Conservation (phyloP, 2,329 filamentous ascomycete genomes). For the Coniochaeta sp. region DNA sequence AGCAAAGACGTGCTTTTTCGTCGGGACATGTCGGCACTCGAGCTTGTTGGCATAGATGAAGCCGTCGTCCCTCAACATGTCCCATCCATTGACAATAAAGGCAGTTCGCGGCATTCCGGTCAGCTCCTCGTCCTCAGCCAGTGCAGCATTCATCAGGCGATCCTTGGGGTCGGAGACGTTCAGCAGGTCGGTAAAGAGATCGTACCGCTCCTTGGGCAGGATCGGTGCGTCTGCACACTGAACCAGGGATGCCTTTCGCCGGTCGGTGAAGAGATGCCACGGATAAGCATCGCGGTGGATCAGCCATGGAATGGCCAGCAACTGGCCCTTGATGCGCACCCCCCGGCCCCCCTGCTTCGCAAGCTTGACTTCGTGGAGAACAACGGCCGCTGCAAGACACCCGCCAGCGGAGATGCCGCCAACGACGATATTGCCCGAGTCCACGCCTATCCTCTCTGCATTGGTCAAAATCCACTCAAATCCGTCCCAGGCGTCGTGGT, state of each 20-base stretch:
- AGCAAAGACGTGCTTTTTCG: conserved; percentile 21
- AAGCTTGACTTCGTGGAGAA: conserved; percentile 23
- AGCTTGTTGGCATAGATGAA: conserved; percentile 18
- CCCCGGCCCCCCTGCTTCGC: not conserved
- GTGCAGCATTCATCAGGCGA: conserved; percentile 26
- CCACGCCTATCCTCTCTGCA: conserved; percentile 27
- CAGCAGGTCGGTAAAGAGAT: conserved; percentile 16
- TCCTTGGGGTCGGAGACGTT: conserved; percentile 17
- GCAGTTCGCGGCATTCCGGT: conserved; percentile 17
- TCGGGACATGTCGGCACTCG: conserved; percentile 14
- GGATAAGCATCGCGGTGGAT: conserved; percentile 22
- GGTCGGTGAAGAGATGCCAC: conserved; percentile 25
- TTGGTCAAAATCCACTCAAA: conserved; percentile 40
- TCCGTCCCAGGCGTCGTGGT: conserved; percentile 41
- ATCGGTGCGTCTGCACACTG: conserved; percentile 36
- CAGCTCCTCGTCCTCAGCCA: conserved; percentile 16
- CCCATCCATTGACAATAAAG: conserved; percentile 18
- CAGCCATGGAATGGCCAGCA: conserved; percentile 36
- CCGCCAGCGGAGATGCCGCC: conserved; percentile 39
- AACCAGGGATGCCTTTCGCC: conserved; percentile 27
- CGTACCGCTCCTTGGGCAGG: conserved; percentile 28
- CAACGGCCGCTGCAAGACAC: conserved; percentile 25
- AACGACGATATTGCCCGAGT: conserved; percentile 29
- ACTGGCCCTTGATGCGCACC: conserved; percentile 32
- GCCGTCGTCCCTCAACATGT: conserved; percentile 21